Evolutionary conservation across 2,329 filamentous ascomycete species (phyloP), one percentile per base, ranked within the genome.

Genomic region (Ceratocystis cubensis): DNA sequence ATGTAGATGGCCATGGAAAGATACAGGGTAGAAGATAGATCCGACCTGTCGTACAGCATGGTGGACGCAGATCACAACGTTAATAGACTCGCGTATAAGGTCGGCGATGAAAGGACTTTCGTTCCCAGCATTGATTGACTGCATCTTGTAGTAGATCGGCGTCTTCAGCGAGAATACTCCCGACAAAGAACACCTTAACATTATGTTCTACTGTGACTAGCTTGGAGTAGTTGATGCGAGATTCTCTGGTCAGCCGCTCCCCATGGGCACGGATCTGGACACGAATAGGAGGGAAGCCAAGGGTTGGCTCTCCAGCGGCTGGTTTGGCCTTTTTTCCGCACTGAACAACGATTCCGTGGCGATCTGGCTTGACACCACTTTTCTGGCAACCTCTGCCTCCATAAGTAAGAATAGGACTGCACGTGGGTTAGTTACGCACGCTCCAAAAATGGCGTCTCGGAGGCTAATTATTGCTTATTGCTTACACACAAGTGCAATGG

Each of bases 171-270:
- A 71, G 66, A 17, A 84, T 75, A 3, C 73, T 71, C n/a, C 82
- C 82, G 64, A 85, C 80, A 70, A 84, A 83, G 70, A 80, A 76
- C n/a, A 84, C 80, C 59, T 76, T 78, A 70, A 80, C 74, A 70
- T 85, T 85, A 73, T 84, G 82, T 71, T 84, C 81, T 30, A 85
- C 75, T 2, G 81, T 82, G 33, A 78, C 76, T 5, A 81, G 74
- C 69, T 84, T 84, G 4, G 80, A 79, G 72, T 84, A 84, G 73
- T 84, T 84, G 69, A 84, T 77, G 4, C 82, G 78, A 13, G 82
- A 85, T 68, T 81, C 78, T 37, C 70, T 75, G 10, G 75, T 75
- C 5, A 84, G 75, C 65, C 73, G 77, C 68, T 84, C 80, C 41
- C 75, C 75, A 15, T 75, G 72, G 3, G 75, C 73, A 22, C 72